Percentiles rank a stretch among this genome's conserved stretches.
phyloP scores from a whole-genome alignment of 805 yeast genomes.

The Zygotorulaspora sp. region DNA sequence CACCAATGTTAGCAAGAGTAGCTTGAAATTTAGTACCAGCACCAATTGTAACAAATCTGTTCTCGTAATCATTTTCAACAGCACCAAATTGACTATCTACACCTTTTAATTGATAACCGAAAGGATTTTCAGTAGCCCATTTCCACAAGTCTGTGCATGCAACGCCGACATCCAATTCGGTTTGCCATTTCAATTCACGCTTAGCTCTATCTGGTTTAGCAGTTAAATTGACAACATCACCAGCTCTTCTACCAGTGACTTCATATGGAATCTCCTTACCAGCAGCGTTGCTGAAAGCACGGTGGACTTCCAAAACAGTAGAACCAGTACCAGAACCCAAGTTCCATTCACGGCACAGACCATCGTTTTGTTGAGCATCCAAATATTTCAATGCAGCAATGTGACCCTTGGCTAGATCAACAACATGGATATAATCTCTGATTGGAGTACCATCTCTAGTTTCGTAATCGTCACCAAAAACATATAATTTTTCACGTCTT shows the following conservation, averaged over 20 bases:
- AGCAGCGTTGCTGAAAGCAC: slow-evolving; percentile 60
- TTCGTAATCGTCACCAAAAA: slow-evolving; percentile 69
- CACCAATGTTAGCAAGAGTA: slow-evolving; percentile 48
- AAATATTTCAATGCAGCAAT: slow-evolving; percentile 63
- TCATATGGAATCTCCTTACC: slow-evolving; percentile 62
- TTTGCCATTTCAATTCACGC: slow-evolving; percentile 60
- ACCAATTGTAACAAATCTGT: slow-evolving; percentile 32
- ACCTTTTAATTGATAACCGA: slow-evolving; percentile 44
- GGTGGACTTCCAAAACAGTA: slow-evolving; percentile 67
- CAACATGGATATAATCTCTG: slow-evolving; percentile 76
- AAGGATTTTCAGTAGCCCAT: slow-evolving; percentile 69
- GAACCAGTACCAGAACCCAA: slow-evolving; percentile 79
- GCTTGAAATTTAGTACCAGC: slow-evolving; percentile 36
- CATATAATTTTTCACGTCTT: slow-evolving; percentile 57
- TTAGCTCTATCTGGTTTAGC: slow-evolving; percentile 68
- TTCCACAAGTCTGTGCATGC: slow-evolving; percentile 75
- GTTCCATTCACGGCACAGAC: slow-evolving; percentile 73
- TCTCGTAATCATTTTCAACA: slow-evolving; percentile 22
- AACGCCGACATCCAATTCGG: slow-evolving; percentile 49
- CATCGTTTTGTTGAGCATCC: slow-evolving; percentile 31
- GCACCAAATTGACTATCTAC: slow-evolving; percentile 22
- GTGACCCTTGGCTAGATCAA: slow-evolving; percentile 76
- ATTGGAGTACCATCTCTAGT: slow-evolving; percentile 78
- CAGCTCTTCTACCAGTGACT: slow-evolving; percentile 62
- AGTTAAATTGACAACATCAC: slow-evolving; percentile 73